A percentile compares a stretch with the other conserved stretches of the same genome.
Conservation (phyloP, 352 stramenopile species). For the Pythium monospermum region DNA sequence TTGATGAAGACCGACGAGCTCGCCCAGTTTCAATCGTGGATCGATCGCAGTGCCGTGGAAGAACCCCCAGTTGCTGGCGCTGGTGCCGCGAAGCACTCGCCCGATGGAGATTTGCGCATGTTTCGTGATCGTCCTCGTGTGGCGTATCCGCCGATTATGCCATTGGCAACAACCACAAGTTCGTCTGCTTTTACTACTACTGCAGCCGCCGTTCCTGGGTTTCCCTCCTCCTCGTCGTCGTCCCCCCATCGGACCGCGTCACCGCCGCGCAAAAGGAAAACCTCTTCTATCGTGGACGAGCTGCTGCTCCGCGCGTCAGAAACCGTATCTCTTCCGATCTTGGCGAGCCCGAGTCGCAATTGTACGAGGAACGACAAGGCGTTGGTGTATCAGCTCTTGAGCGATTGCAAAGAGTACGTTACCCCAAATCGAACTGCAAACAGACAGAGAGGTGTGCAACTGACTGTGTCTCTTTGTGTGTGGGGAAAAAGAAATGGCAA, state of each 20-base stretch:
- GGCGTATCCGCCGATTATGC: conserved; percentile 13
- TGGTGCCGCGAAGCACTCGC: conserved; percentile 35
- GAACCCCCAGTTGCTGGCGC: conserved; percentile 32
- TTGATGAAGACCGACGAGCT: conserved; percentile 5
- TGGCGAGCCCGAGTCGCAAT: conserved; percentile 25
- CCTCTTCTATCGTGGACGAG: conserved; percentile 21
- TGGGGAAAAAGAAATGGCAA: neutral
- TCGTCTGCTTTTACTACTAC: too few species aligned
- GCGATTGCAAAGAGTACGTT: conserved; percentile 40
- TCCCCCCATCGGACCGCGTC: neutral
- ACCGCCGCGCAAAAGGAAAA: conserved; percentile 11
- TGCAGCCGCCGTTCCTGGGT: too few species aligned
- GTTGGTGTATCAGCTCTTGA: conserved; percentile 38
- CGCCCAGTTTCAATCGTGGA: conserved; percentile 38
- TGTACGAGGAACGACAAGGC: conserved; percentile 39
- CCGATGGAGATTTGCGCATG: conserved; percentile 46
- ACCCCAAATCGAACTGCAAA: neutral
- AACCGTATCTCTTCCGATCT: conserved; percentile 28
- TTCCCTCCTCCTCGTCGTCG: neutral
- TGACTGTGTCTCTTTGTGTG: neutral
- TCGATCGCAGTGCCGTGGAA: conserved; percentile 29
- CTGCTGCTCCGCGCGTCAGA: conserved; percentile 11
- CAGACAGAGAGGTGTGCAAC: neutral
- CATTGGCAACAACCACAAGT: neutral
- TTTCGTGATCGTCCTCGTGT: conserved; percentile 37